phyloP scores from a whole-genome alignment of 108 stramenopile species.

The Pseudonitzschia pungens region DNA sequence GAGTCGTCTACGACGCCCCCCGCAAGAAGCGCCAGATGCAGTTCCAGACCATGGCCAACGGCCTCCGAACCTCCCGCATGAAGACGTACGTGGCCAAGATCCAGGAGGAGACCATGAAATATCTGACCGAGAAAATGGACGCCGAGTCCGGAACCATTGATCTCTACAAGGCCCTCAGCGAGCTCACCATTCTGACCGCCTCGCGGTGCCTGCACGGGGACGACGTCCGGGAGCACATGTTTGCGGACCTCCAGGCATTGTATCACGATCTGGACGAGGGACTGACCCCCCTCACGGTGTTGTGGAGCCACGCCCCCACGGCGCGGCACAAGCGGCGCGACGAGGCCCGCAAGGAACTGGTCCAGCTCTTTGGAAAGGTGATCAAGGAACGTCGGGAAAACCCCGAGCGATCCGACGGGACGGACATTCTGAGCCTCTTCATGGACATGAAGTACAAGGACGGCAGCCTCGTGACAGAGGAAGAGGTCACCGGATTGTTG shows the following conservation, averaged over 20 bases:
- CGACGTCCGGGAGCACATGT: constrained; percentile 96
- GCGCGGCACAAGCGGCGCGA: constrained; percentile 82
- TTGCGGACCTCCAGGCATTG: constrained; percentile 90
- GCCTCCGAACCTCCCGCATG: constrained; percentile 85
- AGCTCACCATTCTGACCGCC: constrained; percentile 97
- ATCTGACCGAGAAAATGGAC: constrained; percentile 68
- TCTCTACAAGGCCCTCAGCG: constrained; percentile 84
- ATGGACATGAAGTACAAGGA: constrained; percentile 99
- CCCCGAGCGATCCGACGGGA: constrained; percentile 77
- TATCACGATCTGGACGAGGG: constrained; percentile 98
- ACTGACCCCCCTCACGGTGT: constrained; percentile 96
- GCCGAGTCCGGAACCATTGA: constrained; percentile 80
- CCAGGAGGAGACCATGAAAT: constrained; percentile 86
- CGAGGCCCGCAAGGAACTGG: constrained; percentile 89
- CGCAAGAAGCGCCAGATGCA: constrained; percentile 94
- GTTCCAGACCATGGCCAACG: constrained; percentile 95
- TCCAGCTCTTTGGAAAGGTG: constrained; percentile 89
- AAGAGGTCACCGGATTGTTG: constrained; percentile 95
- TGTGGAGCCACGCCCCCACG: constrained; percentile 95
- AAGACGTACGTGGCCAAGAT: constrained; percentile 96
- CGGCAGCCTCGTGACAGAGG: constrained; percentile 84
- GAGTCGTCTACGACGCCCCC: constrained; percentile 95
- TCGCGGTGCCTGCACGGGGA: constrained; percentile 96
- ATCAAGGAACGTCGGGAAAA: constrained; percentile 85
- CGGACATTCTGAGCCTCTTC: constrained; percentile 95